These are phyloP conservation scores for Mycena venus DNA, from an alignment of 768 basidiomycete species.

Conservation along the genomic window DNA sequence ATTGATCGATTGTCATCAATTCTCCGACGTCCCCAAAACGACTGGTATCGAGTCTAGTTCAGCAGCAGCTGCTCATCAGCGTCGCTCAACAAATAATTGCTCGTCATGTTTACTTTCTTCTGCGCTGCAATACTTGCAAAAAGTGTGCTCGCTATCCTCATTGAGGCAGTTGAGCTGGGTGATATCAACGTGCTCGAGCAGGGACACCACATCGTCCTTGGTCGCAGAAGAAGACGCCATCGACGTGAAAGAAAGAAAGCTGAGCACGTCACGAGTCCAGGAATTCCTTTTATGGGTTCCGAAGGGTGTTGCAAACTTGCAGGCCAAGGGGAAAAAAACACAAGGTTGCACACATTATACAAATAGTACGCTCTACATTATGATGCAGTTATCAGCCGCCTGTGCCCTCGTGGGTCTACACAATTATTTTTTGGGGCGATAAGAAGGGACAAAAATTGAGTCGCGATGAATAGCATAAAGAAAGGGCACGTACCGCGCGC, in stretches of 20 bases:
- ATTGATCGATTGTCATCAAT: too few species aligned
- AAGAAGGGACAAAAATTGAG: too few species aligned
- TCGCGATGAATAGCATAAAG: too few species aligned
- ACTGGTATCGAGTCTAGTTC: too few species aligned
- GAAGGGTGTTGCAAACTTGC: too few species aligned
- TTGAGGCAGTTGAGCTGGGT: slow-evolving; percentile 80
- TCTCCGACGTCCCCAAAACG: too few species aligned
- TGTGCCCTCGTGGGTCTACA: slow-evolving; percentile 94
- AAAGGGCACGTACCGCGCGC: too few species aligned
- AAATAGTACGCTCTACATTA: slow-evolving; percentile 43
- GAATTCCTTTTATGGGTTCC: too few species aligned
- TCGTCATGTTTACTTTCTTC: slow-evolving; percentile 59
- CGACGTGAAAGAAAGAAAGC: not conserved
- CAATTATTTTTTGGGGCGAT: too few species aligned
- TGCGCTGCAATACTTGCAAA: slow-evolving; percentile 64
- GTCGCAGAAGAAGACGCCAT: too few species aligned
- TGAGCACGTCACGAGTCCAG: not conserved
- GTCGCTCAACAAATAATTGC: slow-evolving; percentile 72
- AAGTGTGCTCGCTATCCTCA: slow-evolving; percentile 64
- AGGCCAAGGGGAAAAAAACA: not conserved
- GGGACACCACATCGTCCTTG: slow-evolving; percentile 52
- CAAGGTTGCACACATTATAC: not conserved
- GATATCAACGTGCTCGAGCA: slow-evolving; percentile 70
- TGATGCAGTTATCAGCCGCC: slow-evolving; percentile 93
- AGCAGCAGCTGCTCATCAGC: slow-evolving; percentile 79